These are phyloP conservation scores for Yamadazyma membranifaciens DNA, from an alignment of 1,139 yeast genomes.

Conservation along the genomic window DNA sequence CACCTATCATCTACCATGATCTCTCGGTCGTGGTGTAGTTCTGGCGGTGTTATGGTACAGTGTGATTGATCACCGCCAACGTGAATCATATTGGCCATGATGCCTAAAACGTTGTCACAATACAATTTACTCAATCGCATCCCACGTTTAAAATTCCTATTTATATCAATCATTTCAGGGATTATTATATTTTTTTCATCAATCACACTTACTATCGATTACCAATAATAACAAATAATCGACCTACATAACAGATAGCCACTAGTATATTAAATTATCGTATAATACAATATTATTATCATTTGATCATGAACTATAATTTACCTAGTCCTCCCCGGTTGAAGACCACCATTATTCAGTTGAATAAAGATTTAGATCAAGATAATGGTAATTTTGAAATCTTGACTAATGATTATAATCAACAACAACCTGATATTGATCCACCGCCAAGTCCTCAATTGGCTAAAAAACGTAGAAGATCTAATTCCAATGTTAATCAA, in stretches of 20 bases:
- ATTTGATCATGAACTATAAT: conserved; percentile 4
- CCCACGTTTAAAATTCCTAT: conserved; percentile 3
- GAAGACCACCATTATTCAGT: conserved; percentile 61
- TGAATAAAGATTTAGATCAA: conserved; percentile 48
- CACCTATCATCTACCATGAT: no score
- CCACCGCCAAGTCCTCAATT: conserved; percentile 10
- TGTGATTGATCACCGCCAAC: not conserved
- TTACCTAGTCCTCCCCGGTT: conserved; percentile 61
- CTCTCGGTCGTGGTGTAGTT: no score
- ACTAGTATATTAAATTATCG: no score
- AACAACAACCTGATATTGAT: not conserved
- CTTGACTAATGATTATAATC: conserved; percentile 33
- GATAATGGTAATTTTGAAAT: conserved; percentile 44
- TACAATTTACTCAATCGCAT: conserved; percentile 5
- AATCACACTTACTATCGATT: no score
- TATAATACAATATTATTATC: no score
- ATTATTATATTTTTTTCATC: no score
- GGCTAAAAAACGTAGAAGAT: conserved; percentile 43
- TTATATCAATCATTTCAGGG: no score
- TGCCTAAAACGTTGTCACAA: conserved; percentile 6
- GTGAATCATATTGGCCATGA: not conserved
- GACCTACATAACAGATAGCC: no score
- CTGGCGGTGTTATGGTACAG: no score
- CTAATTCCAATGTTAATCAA: conserved; percentile 44
- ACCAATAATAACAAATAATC: no score